Percentiles rank a stretch among this genome's conserved stretches.
phyloP scores from a whole-genome alignment of 495 filamentous ascomycete genomes.

The Aspergillus wentii region DNA sequence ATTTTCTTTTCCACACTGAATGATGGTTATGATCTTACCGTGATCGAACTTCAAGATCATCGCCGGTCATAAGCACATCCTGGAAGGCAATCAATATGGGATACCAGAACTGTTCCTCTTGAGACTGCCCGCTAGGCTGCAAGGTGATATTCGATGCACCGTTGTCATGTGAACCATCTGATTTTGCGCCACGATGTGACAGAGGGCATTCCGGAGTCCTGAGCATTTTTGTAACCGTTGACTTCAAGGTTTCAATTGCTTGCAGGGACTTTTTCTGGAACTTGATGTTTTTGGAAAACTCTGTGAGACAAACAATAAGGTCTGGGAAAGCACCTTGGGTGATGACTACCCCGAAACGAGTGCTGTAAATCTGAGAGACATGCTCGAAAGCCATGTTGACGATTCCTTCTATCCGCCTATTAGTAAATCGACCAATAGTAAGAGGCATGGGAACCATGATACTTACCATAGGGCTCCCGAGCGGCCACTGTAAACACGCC shows the following conservation, averaged over 20 bases:
- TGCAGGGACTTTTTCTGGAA: conserved; percentile 98
- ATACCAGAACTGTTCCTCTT: conserved; percentile 98
- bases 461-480: conserved; percentile 73
- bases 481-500: conserved; percentile 96
- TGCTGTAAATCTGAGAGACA: conserved; percentile 95
- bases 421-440: conserved; percentile 13
- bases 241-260: conserved; percentile 91
- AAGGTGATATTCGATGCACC: conserved; percentile 42
- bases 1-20: not conserved
- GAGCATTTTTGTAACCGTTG: conserved; percentile 88
- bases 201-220: conserved; percentile 93
- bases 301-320: conserved; percentile 89
- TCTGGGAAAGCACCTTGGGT: conserved; percentile 96
- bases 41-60: conserved; percentile 95
- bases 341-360: conserved; percentile 92
- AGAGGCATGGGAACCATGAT: not conserved
- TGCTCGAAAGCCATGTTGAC: conserved; percentile 96
- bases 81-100: conserved; percentile 97
- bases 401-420: conserved; percentile 65
- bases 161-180: conserved; percentile 36
- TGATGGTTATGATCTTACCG: conserved; percentile 24
- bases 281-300: conserved; percentile 95
- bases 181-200: conserved; percentile 49
- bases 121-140: conserved; percentile 53
- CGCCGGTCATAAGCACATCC: conserved; percentile 97